Percentiles rank a stretch among this genome's conserved stretches.
Evolutionary conservation across 257 asterid genomes (phyloP).

Genomic region (Petunia axillaris): DNA sequence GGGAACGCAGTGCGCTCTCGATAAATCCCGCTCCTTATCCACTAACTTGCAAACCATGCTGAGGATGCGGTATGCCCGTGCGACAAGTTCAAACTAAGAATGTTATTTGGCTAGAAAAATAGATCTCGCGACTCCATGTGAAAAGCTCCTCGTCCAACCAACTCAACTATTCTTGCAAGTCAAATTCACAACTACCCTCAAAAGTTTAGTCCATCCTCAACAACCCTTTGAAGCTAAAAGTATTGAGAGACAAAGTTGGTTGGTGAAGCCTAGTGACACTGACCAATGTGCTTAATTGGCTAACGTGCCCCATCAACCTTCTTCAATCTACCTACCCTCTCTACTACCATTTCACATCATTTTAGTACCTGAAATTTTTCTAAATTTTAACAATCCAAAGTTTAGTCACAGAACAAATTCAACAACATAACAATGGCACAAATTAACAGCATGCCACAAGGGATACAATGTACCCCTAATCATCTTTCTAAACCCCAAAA

Average conservation of each 20-base stretch:
- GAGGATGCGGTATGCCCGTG: too few species aligned
- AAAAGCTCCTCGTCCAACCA: too few species aligned
- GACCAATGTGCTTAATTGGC: neutral
- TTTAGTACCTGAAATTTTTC: neutral
- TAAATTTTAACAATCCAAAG: neutral
- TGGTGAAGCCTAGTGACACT: slow-evolving; percentile 19
- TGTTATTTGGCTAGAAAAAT: too few species aligned
- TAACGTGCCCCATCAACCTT: slow-evolving; percentile 10
- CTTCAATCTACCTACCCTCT: slow-evolving; percentile 9
- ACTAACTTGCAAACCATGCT: too few species aligned
- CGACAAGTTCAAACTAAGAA: too few species aligned
- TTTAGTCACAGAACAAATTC: neutral
- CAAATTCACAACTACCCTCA: slow-evolving; percentile 21
- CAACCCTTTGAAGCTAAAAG: slow-evolving; percentile 18
- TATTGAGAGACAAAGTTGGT: slow-evolving; percentile 14
- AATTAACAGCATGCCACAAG: slow-evolving; percentile 54
- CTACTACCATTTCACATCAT: neutral
- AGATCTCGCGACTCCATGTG: too few species aligned
- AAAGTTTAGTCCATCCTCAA: neutral
- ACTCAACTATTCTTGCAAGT: neutral
- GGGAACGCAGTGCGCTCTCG: too few species aligned
- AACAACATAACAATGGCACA: slow-evolving; percentile 43
- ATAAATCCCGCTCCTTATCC: too few species aligned
- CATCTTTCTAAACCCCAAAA: slow-evolving; percentile 39
- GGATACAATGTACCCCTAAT: slow-evolving; percentile 47